A percentile compares a stretch with the other conserved stretches of the same genome.
These are phyloP conservation scores for Grifola frondosa DNA, from an alignment of 1,284 basidiomycete species.

Conservation along the genomic window DNA sequence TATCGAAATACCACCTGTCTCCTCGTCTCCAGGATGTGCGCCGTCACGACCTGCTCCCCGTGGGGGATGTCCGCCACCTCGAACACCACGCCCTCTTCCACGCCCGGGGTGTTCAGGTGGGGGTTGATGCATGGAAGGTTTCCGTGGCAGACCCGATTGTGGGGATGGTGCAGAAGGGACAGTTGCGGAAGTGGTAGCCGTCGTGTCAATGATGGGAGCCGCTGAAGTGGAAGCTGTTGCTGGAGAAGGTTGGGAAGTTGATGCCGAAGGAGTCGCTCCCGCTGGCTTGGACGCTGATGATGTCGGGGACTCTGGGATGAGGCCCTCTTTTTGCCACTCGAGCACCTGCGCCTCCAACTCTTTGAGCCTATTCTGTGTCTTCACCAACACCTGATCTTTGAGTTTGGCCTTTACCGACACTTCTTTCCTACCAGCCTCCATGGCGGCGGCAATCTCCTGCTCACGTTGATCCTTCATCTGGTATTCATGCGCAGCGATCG, in stretches of 20 bases:
- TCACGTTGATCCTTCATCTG: slow-evolving; percentile 45
- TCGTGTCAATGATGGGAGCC: slow-evolving; percentile 12
- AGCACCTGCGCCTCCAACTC: slow-evolving; percentile 63
- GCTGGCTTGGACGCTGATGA: slow-evolving; percentile 12
- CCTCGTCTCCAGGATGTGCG: slow-evolving; percentile 24
- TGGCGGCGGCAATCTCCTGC: slow-evolving; percentile 58
- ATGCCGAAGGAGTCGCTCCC: slow-evolving; percentile 19
- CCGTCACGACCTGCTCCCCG: slow-evolving; percentile 36
- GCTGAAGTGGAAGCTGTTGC: slow-evolving; percentile 19
- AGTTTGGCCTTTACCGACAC: slow-evolving; percentile 57
- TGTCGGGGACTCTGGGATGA: slow-evolving; percentile 20
- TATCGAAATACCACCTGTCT: slow-evolving; percentile 51
- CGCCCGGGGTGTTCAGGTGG: slow-evolving; percentile 16
- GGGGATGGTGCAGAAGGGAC: slow-evolving; percentile 17
- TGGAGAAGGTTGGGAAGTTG: slow-evolving; percentile 16
- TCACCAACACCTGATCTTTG: slow-evolving; percentile 66
- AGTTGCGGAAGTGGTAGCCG: slow-evolving; percentile 18
- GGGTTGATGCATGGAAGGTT: slow-evolving; percentile 23
- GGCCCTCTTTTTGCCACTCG: slow-evolving; percentile 51
- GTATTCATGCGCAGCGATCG: slow-evolving; percentile 50
- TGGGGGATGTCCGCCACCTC: slow-evolving; percentile 28
- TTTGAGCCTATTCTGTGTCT: slow-evolving; percentile 58
- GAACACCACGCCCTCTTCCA: slow-evolving; percentile 31
- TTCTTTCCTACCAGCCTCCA: slow-evolving; percentile 67
- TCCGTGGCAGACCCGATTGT: slow-evolving; percentile 23